Evolutionary conservation across 1,284 basidiomycete genomes (phyloP).

Genomic region (Xerocomus alliaceus): DNA sequence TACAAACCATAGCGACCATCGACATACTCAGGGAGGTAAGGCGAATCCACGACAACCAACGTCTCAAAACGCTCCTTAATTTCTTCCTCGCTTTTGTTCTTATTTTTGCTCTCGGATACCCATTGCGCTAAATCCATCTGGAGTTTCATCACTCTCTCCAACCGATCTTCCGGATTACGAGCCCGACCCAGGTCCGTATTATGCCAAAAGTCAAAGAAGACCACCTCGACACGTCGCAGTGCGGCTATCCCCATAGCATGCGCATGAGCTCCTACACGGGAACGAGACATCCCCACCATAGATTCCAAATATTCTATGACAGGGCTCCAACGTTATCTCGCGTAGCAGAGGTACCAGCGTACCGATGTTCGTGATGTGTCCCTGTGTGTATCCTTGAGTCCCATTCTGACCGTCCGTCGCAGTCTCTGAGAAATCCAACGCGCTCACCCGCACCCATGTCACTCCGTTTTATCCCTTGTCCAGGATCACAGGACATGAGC

Average conservation of each 20-base stretch:
- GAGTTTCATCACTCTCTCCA: constrained; percentile 3
- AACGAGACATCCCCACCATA: constrained; percentile 20
- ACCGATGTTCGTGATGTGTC: no score
- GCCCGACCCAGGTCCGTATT: background rate
- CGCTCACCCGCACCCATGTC: no score
- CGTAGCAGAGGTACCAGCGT: constrained; percentile 15
- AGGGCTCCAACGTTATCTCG: constrained; percentile 27
- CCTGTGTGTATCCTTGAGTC: no score
- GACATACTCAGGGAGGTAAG: constrained; percentile 17
- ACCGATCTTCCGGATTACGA: no score
- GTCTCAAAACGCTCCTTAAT: constrained; percentile 6
- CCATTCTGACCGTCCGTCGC: background rate
- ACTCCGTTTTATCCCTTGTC: no score
- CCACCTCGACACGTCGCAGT: constrained; percentile 13
- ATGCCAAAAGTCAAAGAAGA: constrained; percentile 24
- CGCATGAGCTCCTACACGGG: constrained; percentile 12
- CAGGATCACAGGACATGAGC: constrained; percentile 24
- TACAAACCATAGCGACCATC: no score
- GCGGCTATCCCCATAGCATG: background rate
- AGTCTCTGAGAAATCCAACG: background rate
- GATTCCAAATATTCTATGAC: constrained; percentile 7
- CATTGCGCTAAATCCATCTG: constrained; percentile 6
- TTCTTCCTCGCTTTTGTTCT: no score
- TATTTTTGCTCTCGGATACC: background rate
- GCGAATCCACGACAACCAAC: constrained; percentile 12